phyloP scores from a whole-genome alignment of 768 basidiomycete species.

The Boletus sensibilis region DNA sequence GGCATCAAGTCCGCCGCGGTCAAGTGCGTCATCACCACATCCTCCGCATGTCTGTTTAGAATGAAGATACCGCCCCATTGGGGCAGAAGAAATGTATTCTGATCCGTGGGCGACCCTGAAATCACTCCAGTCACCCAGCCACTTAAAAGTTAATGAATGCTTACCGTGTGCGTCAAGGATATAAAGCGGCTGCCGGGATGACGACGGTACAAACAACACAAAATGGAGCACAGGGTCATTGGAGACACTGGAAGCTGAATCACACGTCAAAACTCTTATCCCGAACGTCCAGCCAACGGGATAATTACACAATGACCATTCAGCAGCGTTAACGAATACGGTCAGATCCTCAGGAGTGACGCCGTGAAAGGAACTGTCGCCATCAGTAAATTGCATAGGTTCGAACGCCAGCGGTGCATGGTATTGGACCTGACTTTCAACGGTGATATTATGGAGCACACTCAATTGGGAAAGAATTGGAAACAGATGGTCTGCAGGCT shows the following conservation, averaged over 20 bases:
- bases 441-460: constrained; percentile 82
- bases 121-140: constrained; percentile 8
- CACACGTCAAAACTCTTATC: constrained; percentile 3
- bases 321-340: constrained; percentile 92
- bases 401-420: constrained; percentile 87
- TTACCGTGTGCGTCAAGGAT: constrained; percentile 59
- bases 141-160: constrained; percentile 9
- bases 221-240: constrained; percentile 95
- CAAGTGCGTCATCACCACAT: constrained; percentile 25
- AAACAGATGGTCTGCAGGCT: constrained; percentile 57
- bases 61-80: constrained; percentile 93
- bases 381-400: constrained; percentile 41
- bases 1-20: constrained; percentile 45
- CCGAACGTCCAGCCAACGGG: constrained; percentile 15
- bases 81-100: constrained; percentile 80
- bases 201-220: constrained; percentile 81
- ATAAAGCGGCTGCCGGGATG: constrained; percentile 62
- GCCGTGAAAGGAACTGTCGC: constrained; percentile 45
- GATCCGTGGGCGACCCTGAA: constrained; percentile 47
- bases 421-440: constrained; percentile 93
- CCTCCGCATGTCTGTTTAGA: constrained; percentile 50
- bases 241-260: constrained; percentile 82
- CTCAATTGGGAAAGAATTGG: constrained; percentile 63
- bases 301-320: constrained; percentile 84
- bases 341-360: constrained; percentile 82